A percentile compares a stretch with the other conserved stretches of the same genome.
Conservation (phyloP, 768 basidiomycete species). For the Mycena haematopus region DNA sequence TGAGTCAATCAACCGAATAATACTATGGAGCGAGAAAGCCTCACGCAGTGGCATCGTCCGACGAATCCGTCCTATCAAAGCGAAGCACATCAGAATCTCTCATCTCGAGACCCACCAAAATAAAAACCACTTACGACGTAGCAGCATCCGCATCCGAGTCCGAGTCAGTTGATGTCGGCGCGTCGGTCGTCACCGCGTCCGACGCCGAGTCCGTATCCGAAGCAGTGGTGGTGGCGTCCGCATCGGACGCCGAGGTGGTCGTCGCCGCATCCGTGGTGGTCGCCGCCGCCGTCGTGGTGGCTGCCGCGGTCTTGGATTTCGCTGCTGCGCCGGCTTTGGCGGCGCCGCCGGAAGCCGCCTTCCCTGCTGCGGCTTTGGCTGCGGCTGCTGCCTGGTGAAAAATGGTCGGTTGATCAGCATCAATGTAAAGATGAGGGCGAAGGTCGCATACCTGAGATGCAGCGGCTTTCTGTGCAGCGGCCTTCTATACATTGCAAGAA, state of each 20-base stretch:
- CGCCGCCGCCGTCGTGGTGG: neutral
- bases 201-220: neutral
- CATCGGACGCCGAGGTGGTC: neutral
- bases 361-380: conserved; percentile 9
- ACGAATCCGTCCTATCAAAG: neutral
- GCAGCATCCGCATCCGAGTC: neutral
- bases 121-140: neutral
- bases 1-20: neutral
- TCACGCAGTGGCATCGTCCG: conserved; percentile 5
- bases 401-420: neutral
- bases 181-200: neutral
- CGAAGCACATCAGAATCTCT: too few relatives aligned
- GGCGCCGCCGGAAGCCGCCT: conserved; percentile 17
- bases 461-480: conserved; percentile 21
- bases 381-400: too few relatives aligned
- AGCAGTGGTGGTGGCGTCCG: neutral
- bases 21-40: neutral
- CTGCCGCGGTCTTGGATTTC: neutral
- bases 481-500: neutral
- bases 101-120: too few relatives aligned
- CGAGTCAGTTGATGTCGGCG: neutral
- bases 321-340: conserved; percentile 23
- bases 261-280: neutral
- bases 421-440: neutral
- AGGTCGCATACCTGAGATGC: conserved; percentile 7